These are phyloP conservation scores for Powellomyces hirtus DNA, from an alignment of 192 early-diverging fungal species.

Conservation along the genomic window DNA sequence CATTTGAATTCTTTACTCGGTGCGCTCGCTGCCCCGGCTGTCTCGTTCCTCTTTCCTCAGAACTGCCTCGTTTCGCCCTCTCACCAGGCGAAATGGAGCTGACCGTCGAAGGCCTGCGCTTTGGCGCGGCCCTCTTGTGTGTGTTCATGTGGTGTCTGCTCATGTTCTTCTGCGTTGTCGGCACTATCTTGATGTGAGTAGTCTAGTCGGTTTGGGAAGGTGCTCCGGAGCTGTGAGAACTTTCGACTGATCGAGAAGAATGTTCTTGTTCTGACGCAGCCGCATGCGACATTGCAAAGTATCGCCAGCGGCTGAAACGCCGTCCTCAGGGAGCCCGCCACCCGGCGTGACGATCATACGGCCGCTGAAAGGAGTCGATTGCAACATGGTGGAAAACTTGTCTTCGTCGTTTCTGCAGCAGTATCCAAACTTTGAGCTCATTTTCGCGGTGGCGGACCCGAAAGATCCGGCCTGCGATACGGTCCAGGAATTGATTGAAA, in stretches of 20 bases:
- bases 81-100: too few species aligned
- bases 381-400: constrained; percentile 77
- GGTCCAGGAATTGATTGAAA: constrained; percentile 63
- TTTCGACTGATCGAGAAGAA: too few species aligned
- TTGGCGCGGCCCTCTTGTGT: not conserved
- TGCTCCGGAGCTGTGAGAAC: too few species aligned
- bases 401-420: constrained; percentile 81
- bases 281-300: too few species aligned
- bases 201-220: too few species aligned
- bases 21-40: too few species aligned
- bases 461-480: constrained; percentile 81
- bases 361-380: constrained; percentile 91
- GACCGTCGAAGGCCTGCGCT: not conserved
- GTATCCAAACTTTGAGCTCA: constrained; percentile 85
- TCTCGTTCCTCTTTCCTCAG: too few species aligned
- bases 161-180: not conserved
- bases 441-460: constrained; percentile 82
- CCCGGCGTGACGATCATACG: constrained; percentile 89
- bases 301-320: too few species aligned
- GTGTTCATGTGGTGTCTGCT: not conserved
- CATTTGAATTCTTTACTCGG: too few species aligned
- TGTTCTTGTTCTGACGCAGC: too few species aligned
- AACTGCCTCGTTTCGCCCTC: too few species aligned
- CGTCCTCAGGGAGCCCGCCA: too few species aligned
- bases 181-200: not conserved